These are phyloP conservation scores for Penicillium arizonense DNA, from an alignment of 495 filamentous ascomycete genomes.

Conservation along the genomic window DNA sequence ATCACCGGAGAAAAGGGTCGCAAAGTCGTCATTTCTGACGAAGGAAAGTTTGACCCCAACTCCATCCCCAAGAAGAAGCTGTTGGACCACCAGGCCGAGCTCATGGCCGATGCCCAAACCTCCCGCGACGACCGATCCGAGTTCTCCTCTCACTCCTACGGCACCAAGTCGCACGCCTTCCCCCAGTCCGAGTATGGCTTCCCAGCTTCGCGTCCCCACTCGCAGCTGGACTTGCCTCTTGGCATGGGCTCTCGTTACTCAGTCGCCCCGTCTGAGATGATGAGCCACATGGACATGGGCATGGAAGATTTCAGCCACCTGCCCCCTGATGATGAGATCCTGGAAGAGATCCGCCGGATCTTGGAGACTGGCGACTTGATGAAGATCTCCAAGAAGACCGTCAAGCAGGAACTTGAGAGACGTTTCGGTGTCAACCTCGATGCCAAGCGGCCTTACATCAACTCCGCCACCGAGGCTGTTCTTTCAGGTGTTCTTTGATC, in stretches of 20 bases:
- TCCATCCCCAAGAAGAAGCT: constrained; percentile 96
- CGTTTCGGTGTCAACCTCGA: constrained; percentile 83
- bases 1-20: constrained; percentile 94
- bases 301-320: constrained; percentile 70
- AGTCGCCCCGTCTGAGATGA: constrained; percentile 73
- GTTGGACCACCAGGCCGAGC: constrained; percentile 97
- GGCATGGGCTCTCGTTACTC: constrained; percentile 68
- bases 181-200: constrained; percentile 47
- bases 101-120: constrained; percentile 81
- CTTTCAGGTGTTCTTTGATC: constrained; percentile 65
- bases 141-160: constrained; percentile 86
- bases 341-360: constrained; percentile 94
- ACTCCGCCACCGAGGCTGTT: constrained; percentile 77
- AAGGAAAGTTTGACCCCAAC: constrained; percentile 95
- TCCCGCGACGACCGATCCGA: constrained; percentile 86
- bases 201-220: constrained; percentile 67
- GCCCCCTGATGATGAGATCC: constrained; percentile 83
- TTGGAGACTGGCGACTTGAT: constrained; percentile 90
- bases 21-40: constrained; percentile 91
- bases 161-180: constrained; percentile 73
- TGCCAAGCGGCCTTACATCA: constrained; percentile 83
- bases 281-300: constrained; percentile 63
- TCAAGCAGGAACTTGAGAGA: constrained; percentile 89
- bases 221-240: constrained; percentile 62
- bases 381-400: constrained; percentile 97